phyloP scores from a whole-genome alignment of 2,329 filamentous ascomycete genomes.

The Aureobasidium uvarum region DNA sequence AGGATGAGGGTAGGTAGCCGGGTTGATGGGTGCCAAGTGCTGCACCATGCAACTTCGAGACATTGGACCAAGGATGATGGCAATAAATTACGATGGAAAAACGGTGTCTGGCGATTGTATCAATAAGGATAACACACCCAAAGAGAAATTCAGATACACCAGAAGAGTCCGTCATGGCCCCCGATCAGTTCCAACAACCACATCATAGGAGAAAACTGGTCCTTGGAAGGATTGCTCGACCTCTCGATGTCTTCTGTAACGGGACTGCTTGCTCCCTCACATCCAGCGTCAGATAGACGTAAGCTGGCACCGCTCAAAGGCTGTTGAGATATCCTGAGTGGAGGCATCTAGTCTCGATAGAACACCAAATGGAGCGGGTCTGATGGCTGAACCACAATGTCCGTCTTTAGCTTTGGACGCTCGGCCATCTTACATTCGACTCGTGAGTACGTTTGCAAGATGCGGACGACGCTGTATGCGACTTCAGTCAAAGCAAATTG shows the following conservation, averaged over 20 bases:
- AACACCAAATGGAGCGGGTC: conserved; percentile 28
- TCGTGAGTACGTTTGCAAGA: conserved; percentile 47
- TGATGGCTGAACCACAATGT: conserved; percentile 51
- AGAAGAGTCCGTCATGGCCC: background rate
- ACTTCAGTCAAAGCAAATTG: conserved; percentile 54
- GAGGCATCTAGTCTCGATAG: background rate
- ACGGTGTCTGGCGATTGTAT: background rate
- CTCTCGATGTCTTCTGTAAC: background rate
- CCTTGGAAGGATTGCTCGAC: background rate
- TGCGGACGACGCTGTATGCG: conserved; percentile 49
- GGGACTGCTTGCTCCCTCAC: background rate
- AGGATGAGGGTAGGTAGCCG: background rate
- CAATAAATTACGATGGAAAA: too few species aligned
- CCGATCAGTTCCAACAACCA: background rate
- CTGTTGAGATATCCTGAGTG: background rate
- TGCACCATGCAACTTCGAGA: background rate
- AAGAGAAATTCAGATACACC: background rate
- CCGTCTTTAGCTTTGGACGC: conserved; percentile 44
- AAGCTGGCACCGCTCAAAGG: background rate
- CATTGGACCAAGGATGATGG: too few species aligned
- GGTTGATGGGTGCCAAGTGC: background rate
- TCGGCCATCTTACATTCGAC: conserved; percentile 45
- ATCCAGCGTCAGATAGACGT: background rate
- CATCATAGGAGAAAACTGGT: background rate
- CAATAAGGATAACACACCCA: background rate